Evolutionary conservation across 495 filamentous ascomycete species (phyloP).

Genomic region (Lepraria neglecta): DNA sequence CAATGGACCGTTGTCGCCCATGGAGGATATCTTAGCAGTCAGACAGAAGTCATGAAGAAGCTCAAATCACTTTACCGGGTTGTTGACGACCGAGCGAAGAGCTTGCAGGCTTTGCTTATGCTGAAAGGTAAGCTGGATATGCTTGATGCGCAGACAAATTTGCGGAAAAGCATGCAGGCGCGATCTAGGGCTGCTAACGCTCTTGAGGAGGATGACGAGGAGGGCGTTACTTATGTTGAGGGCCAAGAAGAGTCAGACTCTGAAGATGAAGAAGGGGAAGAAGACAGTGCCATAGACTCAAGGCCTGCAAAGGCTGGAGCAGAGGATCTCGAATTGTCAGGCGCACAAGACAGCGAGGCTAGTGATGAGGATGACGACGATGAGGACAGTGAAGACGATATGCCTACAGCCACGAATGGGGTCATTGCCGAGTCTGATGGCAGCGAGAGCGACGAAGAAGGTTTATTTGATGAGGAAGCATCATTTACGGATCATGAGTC

Average conservation of each 20-base stretch:
- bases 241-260: constrained; percentile 48
- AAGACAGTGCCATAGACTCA: constrained; percentile 16
- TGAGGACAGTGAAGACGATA: constrained; percentile 22
- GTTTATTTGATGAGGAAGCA: constrained; percentile 26
- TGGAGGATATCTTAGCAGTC: constrained; percentile 80
- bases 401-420: constrained; percentile 21
- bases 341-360: not conserved
- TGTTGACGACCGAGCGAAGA: constrained; percentile 75
- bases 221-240: constrained; percentile 81
- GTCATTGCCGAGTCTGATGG: constrained; percentile 32
- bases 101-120: constrained; percentile 73
- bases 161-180: constrained; percentile 58
- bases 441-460: constrained; percentile 25
- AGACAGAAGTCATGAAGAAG: constrained; percentile 69
- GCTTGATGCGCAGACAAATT: constrained; percentile 76
- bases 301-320: constrained; percentile 12
- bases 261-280: constrained; percentile 45
- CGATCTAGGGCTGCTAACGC: constrained; percentile 35
- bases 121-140: constrained; percentile 91
- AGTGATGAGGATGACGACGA: constrained; percentile 13
- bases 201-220: constrained; percentile 47
- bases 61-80: constrained; percentile 73
- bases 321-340: constrained; percentile 11
- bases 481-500: constrained; percentile 28
- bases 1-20: constrained; percentile 94